phyloP scores from a whole-genome alignment of 1,139 yeast species.

The Meyerozyma athensensis region DNA sequence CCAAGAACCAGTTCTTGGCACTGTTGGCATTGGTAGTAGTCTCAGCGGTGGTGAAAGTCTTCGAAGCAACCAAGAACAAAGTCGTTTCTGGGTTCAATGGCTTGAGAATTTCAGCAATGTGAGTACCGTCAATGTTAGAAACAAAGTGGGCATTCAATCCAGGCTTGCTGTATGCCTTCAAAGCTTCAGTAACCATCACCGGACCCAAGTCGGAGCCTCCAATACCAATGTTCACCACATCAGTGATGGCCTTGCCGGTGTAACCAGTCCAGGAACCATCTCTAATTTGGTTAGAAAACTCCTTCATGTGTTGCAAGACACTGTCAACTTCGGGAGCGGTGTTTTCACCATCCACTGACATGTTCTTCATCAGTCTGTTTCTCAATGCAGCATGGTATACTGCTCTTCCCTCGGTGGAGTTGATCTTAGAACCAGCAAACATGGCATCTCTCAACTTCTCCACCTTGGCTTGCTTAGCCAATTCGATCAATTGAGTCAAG shows the following conservation, averaged over 20 bases:
- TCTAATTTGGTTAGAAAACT: constrained; percentile 83
- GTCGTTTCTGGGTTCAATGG: constrained; percentile 83
- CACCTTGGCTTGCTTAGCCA: constrained; percentile 89
- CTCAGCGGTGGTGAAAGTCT: constrained; percentile 98
- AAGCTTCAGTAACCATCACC: constrained; percentile 98
- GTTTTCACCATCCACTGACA: constrained; percentile 85
- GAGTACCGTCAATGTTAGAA: constrained; percentile 97
- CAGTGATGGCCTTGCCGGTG: constrained; percentile 90
- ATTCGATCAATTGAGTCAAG: constrained; percentile 56
- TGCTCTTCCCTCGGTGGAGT: constrained; percentile 93
- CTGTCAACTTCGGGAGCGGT: constrained; percentile 87
- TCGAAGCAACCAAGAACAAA: constrained; percentile 89
- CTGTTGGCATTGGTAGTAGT: constrained; percentile 93
- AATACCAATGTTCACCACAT: constrained; percentile 94
- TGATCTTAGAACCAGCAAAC: constrained; percentile 91
- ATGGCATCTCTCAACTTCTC: constrained; percentile 83
- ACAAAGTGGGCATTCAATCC: constrained; percentile 85
- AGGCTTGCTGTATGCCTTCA: constrained; percentile 79
- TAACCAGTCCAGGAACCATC: constrained; percentile 96
- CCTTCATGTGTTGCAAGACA: constrained; percentile 93
- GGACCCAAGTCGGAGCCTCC: constrained; percentile 99
- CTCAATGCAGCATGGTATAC: constrained; percentile 95
- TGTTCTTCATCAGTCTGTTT: constrained; percentile 76
- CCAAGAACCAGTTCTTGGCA: constrained; percentile 92
- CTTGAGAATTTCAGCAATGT: constrained; percentile 86